These are phyloP conservation scores for Aspergillus niger DNA, from an alignment of 2,329 filamentous ascomycete species.

Conservation along the genomic window DNA sequence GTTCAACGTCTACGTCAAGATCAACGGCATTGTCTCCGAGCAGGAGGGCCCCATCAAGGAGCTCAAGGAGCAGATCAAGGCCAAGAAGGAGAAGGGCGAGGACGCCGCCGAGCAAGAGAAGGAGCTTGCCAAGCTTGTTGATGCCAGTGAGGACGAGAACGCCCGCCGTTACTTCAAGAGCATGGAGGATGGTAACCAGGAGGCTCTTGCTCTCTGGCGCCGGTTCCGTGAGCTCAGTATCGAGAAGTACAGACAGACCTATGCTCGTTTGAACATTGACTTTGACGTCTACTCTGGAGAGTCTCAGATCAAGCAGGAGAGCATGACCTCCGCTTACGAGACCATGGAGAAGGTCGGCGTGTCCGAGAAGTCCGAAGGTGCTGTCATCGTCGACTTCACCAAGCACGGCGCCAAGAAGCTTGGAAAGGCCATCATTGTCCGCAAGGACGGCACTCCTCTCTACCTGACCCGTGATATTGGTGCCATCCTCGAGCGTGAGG, in stretches of 20 bases:
- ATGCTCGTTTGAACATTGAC: slow-evolving; percentile 64
- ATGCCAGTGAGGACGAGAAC: slow-evolving; percentile 60
- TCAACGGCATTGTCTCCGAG: slow-evolving; percentile 58
- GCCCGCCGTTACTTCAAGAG: slow-evolving; percentile 67
- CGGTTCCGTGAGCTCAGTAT: slow-evolving; percentile 66
- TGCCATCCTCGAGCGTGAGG: slow-evolving; percentile 63
- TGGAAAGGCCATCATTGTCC: slow-evolving; percentile 66
- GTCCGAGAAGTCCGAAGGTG: slow-evolving; percentile 65
- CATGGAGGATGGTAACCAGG: slow-evolving; percentile 64
- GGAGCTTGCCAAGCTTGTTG: slow-evolving; percentile 51
- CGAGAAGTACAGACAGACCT: slow-evolving; percentile 65
- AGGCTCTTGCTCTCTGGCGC: slow-evolving; percentile 63
- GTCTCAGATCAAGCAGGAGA: slow-evolving; percentile 65
- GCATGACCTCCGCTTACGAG: slow-evolving; percentile 62
- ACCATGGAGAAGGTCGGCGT: slow-evolving; percentile 62
- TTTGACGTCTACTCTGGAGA: slow-evolving; percentile 71
- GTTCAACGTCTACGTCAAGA: slow-evolving; percentile 67
- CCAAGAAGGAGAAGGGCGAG: slow-evolving; percentile 52
- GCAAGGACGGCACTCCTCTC: slow-evolving; percentile 66
- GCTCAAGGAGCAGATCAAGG: slow-evolving; percentile 53
- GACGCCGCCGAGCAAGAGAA: slow-evolving; percentile 52
- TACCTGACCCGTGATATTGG: slow-evolving; percentile 72
- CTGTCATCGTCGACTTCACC: slow-evolving; percentile 68
- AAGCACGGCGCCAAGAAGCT: slow-evolving; percentile 69
- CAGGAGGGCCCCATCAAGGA: slow-evolving; percentile 61